These are phyloP conservation scores for Colletotrichum graminicola DNA, from an alignment of 2,329 filamentous ascomycete species.

Conservation along the genomic window DNA sequence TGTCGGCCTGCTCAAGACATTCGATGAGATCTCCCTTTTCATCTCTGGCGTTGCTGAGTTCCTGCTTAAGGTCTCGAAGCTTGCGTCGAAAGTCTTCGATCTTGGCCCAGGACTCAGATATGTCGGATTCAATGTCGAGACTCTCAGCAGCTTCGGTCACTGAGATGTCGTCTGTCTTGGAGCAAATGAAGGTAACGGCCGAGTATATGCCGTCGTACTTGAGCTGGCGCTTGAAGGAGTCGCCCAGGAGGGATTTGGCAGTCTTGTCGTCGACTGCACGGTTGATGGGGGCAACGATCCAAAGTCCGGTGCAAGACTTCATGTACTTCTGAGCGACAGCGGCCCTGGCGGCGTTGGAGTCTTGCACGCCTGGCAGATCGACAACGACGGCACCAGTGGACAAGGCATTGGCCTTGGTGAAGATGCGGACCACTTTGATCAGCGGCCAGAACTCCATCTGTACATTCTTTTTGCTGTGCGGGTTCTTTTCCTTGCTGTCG, in stretches of 20 bases:
- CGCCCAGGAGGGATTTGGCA: conserved; percentile 67
- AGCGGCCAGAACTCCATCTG: conserved; percentile 60
- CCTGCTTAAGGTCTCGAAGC: conserved; percentile 45
- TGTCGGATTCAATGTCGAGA: conserved; percentile 46
- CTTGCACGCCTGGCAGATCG: conserved; percentile 70
- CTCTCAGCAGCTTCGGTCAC: conserved; percentile 52
- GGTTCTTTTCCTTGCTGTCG: conserved; percentile 48
- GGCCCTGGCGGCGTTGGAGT: conserved; percentile 70
- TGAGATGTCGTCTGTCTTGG: conserved; percentile 72
- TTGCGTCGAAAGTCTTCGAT: conserved; percentile 45
- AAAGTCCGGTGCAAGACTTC: conserved; percentile 70
- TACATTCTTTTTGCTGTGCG: conserved; percentile 27
- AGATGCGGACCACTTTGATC: conserved; percentile 63
- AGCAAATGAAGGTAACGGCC: conserved; percentile 71
- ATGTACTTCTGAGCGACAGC: conserved; percentile 70
- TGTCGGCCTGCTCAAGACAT: conserved; percentile 43
- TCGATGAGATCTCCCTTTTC: conserved; percentile 41
- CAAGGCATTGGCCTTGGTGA: conserved; percentile 51
- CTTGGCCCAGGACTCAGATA: conserved; percentile 51
- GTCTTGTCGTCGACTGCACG: conserved; percentile 71
- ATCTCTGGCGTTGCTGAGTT: conserved; percentile 2
- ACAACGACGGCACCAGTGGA: conserved; percentile 54
- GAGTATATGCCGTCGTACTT: conserved; percentile 69
- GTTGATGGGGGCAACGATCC: conserved; percentile 73
- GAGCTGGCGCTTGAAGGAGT: conserved; percentile 69